phyloP scores from a whole-genome alignment of 225 moss, liverwort and hornwort species.

The Marchantia paleacea region DNA sequence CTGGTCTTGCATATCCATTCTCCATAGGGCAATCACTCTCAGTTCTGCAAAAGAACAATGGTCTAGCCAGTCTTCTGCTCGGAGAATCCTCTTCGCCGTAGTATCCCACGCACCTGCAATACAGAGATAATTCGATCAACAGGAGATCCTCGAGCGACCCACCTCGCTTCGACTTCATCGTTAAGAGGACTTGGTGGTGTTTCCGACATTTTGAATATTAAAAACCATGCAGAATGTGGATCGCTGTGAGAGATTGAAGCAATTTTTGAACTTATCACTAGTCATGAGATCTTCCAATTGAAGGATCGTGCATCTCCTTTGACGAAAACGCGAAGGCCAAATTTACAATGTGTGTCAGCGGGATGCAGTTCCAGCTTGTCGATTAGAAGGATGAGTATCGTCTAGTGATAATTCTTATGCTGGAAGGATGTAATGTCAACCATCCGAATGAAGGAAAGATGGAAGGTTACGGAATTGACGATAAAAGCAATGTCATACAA shows the following conservation, averaged over 20 bases:
- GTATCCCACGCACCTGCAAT: conserved; percentile 85
- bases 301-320: too few species aligned
- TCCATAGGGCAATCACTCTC: conserved; percentile 82
- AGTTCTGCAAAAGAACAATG: conserved; percentile 86
- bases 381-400: too few species aligned
- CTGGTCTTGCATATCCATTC: conserved; percentile 94
- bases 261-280: too few species aligned
- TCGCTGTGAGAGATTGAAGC: too few species aligned
- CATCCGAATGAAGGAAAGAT: neutral
- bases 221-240: too few species aligned
- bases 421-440: neutral
- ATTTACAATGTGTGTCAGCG: too few species aligned
- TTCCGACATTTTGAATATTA: too few species aligned
- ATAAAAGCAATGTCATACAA: neutral
- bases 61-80: conserved; percentile 73
- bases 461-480: neutral
- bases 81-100: conserved; percentile 91
- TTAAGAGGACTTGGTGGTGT: too few species aligned
- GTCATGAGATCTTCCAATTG: too few species aligned
- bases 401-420: neutral
- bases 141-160: neutral
- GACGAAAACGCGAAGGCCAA: too few species aligned
- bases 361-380: too few species aligned
- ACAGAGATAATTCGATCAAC: conserved; percentile 3
- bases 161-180: neutral